Evolutionary conservation across 2,329 filamentous ascomycete species (phyloP).

Genomic region (Colletotrichum tanaceti): DNA sequence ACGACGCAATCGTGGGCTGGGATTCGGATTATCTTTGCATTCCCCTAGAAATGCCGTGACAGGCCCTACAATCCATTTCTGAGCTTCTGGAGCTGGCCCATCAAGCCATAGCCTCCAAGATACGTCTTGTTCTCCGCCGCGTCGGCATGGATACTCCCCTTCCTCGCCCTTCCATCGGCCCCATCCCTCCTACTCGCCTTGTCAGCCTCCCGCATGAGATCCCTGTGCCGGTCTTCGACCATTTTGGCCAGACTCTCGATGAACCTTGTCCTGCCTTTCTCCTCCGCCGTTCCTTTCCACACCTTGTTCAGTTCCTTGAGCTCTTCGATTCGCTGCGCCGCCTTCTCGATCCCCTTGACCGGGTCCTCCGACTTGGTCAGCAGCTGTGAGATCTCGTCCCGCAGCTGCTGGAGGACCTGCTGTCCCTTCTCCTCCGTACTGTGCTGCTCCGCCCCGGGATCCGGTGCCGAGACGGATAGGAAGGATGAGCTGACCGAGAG

Average conservation of each 20-base stretch:
- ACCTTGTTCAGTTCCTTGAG: slow-evolving; percentile 81
- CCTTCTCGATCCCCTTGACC: slow-evolving; percentile 77
- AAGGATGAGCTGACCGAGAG: slow-evolving; percentile 86
- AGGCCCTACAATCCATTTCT: slow-evolving; percentile 60
- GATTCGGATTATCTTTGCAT: neutral
- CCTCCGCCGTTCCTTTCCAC: slow-evolving; percentile 96
- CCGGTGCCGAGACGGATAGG: slow-evolving; percentile 88
- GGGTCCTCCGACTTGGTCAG: slow-evolving; percentile 69
- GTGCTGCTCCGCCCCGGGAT: slow-evolving; percentile 68
- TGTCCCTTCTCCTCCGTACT: slow-evolving; percentile 89
- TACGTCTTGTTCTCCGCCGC: slow-evolving; percentile 56
- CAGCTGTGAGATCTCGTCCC: slow-evolving; percentile 77
- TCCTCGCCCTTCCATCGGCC: slow-evolving; percentile 50
- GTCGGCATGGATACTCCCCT: slow-evolving; percentile 48
- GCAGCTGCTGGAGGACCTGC: slow-evolving; percentile 77
- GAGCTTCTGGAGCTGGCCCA: slow-evolving; percentile 72
- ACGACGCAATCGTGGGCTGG: neutral
- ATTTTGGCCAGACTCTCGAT: slow-evolving; percentile 84
- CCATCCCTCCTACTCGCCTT: slow-evolving; percentile 53
- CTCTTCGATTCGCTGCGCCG: slow-evolving; percentile 78
- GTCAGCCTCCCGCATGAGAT: slow-evolving; percentile 65
- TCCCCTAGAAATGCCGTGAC: neutral
- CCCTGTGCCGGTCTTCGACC: slow-evolving; percentile 79
- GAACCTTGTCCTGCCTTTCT: slow-evolving; percentile 84
- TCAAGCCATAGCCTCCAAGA: slow-evolving; percentile 67